Conservation (phyloP, 2,329 filamentous ascomycete species). For the Fulvia fulva region DNA sequence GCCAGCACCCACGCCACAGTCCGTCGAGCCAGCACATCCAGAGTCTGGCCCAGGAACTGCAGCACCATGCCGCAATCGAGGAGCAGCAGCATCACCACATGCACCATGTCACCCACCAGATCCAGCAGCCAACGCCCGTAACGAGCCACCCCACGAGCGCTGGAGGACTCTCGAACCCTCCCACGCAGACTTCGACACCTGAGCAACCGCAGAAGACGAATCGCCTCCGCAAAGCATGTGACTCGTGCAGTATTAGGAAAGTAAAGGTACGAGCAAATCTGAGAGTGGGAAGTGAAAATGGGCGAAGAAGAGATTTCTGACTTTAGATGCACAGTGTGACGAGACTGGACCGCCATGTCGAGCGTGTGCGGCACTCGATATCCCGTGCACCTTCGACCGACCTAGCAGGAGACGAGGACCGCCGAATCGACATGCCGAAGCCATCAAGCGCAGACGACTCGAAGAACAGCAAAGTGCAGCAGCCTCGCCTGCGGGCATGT, state of each 20-base stretch:
- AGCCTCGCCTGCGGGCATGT: conserved; percentile 37
- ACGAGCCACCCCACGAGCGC: conserved; percentile 24
- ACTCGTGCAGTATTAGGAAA: conserved; percentile 39
- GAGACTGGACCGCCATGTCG: conserved; percentile 63
- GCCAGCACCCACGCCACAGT: conserved; percentile 23
- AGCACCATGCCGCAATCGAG: conserved; percentile 28
- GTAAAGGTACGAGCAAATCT: conserved; percentile 33
- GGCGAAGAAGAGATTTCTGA: conserved; percentile 5
- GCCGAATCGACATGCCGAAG: conserved; percentile 63
- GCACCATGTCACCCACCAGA: conserved; percentile 26
- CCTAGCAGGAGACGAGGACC: conserved; percentile 62
- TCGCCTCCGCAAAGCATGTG: conserved; percentile 39
- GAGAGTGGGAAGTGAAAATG: neutral
- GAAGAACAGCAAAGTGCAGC: conserved; percentile 33
- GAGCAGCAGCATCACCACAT: conserved; percentile 32
- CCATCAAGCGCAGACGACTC: conserved; percentile 59
- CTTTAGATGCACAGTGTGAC: conserved; percentile 51
- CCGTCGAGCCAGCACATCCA: conserved; percentile 32
- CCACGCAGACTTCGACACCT: conserved; percentile 20
- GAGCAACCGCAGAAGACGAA: conserved; percentile 33
- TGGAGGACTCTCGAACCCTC: conserved; percentile 21
- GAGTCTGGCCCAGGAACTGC: conserved; percentile 28
- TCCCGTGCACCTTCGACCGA: conserved; percentile 63
- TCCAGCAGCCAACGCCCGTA: conserved; percentile 25
- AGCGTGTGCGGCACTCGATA: conserved; percentile 61